Conservation (phyloP, 306 rosid genomes). For the Quercus dentata region DNA sequence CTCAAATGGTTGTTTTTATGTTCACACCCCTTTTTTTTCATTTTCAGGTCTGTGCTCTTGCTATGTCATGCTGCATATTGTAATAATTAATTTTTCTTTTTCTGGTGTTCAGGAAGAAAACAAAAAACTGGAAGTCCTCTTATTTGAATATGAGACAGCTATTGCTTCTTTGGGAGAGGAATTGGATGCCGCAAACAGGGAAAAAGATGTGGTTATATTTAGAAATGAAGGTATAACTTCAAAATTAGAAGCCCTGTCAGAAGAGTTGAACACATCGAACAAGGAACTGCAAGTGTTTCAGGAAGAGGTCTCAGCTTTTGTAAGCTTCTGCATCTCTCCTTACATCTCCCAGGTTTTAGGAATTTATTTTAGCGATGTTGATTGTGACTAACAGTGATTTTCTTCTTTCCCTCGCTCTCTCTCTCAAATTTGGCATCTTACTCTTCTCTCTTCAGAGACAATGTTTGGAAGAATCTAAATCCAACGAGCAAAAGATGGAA, state of each 20-base stretch:
- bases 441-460: constrained; percentile 46
- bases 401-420: neutral
- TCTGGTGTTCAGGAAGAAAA: constrained; percentile 62
- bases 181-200: constrained; percentile 38
- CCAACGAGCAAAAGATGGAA: constrained; percentile 53
- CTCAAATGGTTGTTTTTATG: neutral
- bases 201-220: constrained; percentile 58
- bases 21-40: neutral
- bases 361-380: neutral
- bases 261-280: constrained; percentile 45
- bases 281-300: constrained; percentile 45
- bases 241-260: constrained; percentile 58
- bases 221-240: constrained; percentile 55
- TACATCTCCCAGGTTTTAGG: neutral
- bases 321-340: constrained; percentile 42
- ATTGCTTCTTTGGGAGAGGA: constrained; percentile 64
- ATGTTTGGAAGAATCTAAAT: constrained; percentile 59
- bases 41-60: neutral
- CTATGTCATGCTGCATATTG: neutral
- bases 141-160: constrained; percentile 71
- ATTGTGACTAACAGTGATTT: constrained; percentile 5
- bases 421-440: constrained; percentile 19
- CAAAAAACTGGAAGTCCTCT: constrained; percentile 59
- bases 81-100: neutral
- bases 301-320: constrained; percentile 68